These are phyloP conservation scores for Alternaria gaisen DNA, from an alignment of 2,329 filamentous ascomycete genomes.

Conservation along the genomic window DNA sequence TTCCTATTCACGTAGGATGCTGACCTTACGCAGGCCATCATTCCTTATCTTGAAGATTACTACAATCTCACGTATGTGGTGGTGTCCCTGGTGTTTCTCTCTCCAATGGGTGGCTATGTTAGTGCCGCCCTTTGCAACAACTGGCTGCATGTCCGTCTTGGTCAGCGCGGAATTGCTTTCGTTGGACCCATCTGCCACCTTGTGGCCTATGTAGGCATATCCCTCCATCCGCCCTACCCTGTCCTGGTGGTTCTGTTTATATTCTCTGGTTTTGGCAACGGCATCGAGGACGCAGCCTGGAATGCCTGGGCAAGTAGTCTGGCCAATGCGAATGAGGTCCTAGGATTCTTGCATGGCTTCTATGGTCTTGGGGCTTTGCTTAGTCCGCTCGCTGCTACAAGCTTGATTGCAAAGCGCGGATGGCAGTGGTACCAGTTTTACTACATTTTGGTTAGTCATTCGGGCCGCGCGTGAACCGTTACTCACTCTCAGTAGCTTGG, in stretches of 20 bases:
- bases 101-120: conserved; percentile 70
- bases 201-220: conserved; percentile 69
- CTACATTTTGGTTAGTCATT: conserved; percentile 66
- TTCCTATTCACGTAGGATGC: not conserved
- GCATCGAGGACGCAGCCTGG: conserved; percentile 68
- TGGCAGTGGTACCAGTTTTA: conserved; percentile 76
- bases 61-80: conserved; percentile 68
- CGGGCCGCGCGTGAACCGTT: not conserved
- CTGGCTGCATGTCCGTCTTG: conserved; percentile 66
- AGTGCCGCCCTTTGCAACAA: conserved; percentile 70
- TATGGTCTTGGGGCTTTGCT: conserved; percentile 76
- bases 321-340: conserved; percentile 73
- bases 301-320: conserved; percentile 73
- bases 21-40: conserved; percentile 12
- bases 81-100: conserved; percentile 70
- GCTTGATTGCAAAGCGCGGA: conserved; percentile 68
- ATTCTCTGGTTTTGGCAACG: conserved; percentile 74
- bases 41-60: conserved; percentile 63
- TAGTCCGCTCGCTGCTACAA: conserved; percentile 72
- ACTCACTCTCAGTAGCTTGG: conserved; percentile 38
- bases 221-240: conserved; percentile 72
- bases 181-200: conserved; percentile 69
- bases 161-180: conserved; percentile 75
- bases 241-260: conserved; percentile 69
- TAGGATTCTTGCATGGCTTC: conserved; percentile 73